These are phyloP conservation scores for Solanum hybrid DNA, from an alignment of 305 asterid genomes.

Conservation along the genomic window DNA sequence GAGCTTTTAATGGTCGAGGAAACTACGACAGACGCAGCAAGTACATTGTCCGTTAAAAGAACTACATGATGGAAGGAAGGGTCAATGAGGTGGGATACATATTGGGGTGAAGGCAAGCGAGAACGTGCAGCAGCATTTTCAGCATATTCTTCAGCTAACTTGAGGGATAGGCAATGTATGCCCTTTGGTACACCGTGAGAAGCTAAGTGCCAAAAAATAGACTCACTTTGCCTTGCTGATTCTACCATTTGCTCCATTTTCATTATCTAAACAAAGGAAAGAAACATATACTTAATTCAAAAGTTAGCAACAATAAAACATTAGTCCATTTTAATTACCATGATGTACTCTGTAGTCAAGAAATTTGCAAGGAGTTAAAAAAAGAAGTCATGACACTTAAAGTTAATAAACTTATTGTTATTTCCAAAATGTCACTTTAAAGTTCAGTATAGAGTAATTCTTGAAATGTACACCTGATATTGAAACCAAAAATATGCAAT, in stretches of 20 bases:
- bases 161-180: slow-evolving; percentile 67
- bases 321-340: background rate
- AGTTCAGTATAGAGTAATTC: background rate
- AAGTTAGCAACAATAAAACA: background rate
- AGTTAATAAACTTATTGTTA: background rate
- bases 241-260: slow-evolving; percentile 52
- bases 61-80: slow-evolving; percentile 55
- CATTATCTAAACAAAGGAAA: slow-evolving; percentile 31
- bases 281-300: background rate
- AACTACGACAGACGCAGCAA: slow-evolving; percentile 80
- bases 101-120: slow-evolving; percentile 56
- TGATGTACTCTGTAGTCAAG: background rate
- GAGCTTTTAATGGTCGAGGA: slow-evolving; percentile 52
- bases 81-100: slow-evolving; percentile 43
- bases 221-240: slow-evolving; percentile 50
- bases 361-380: background rate
- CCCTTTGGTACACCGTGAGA: slow-evolving; percentile 61
- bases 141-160: slow-evolving; percentile 68
- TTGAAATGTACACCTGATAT: background rate
- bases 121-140: slow-evolving; percentile 66
- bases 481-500: background rate
- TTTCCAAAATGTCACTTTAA: background rate
- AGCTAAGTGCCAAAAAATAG: slow-evolving; percentile 68
- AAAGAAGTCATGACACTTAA: background rate
- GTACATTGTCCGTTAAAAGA: slow-evolving; percentile 72